Evolutionary conservation across 495 filamentous ascomycete genomes (phyloP), one percentile per base, ranked within the genome.

Genomic region (Annulohypoxylon stygium): DNA sequence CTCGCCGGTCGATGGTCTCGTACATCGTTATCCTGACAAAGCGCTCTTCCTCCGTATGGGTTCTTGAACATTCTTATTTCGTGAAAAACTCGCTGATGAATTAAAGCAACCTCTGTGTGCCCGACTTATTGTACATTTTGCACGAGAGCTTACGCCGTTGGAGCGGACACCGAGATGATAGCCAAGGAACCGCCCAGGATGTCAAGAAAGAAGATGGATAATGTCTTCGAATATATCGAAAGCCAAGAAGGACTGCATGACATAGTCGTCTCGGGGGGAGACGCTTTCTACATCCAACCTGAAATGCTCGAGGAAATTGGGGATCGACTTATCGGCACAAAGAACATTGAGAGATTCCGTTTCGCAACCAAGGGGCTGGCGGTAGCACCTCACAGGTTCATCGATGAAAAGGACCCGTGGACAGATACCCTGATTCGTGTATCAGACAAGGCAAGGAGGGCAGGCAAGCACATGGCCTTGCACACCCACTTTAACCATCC

Each of bases 401-500:
- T 89, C 1, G 87, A 89, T 61, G 58, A 54, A 11, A 71, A 76
- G 0, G 88, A 90, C 70, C 69, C 54, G n/a, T 90, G 88, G 88
- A 79, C 83, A 23, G 73, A 82, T 0, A 76, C 85, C 20, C 62
- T 90, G 36, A 78, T 89, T n/a, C 74, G 70, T 16, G 54, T 89
- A 18, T 81, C 83, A 3, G 79, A 85, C 57, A 76, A 80, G 63
- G 87, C 84, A 18, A 80, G 82, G 30, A 70, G 63, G 53, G 75
- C 83, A 11, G 87, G 87, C 9, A 90, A 90, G 72, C 80, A 84
- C n/a, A 82, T 90, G 58, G 86, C 86, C 14, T 70, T 87, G 59
- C 88, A 90, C 69, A 90, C 88, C 0, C 88, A 90, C 75, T 88
- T 90, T 79, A 90, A 90, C 67, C 86, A 89, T 62, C 83, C 86